Evolutionary conservation across 208 protist species (phyloP).

Genomic region (Sergeia podlipaevii): DNA sequence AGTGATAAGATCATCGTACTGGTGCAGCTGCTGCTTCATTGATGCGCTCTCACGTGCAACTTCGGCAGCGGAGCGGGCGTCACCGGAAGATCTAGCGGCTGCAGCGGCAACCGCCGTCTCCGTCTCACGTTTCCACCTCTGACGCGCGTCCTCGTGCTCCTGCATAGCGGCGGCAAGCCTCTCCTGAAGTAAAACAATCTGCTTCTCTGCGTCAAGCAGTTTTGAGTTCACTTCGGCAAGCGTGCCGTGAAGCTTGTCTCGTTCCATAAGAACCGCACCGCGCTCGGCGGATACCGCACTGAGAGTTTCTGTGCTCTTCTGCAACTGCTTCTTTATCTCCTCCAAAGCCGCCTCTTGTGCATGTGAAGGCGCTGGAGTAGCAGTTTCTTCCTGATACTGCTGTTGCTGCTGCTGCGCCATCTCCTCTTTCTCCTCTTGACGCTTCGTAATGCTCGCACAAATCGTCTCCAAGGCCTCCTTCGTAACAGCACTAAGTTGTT

Average conservation of each 20-base stretch:
- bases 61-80: too few species aligned
- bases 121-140: neutral
- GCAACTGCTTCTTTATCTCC: neutral
- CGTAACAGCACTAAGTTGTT: too few species aligned
- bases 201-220: neutral
- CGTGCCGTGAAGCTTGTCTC: too few species aligned
- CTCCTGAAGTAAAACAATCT: too few species aligned
- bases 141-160: neutral
- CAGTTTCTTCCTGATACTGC: neutral
- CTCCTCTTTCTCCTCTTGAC: neutral
- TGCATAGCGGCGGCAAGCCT: neutral
- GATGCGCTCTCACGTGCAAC: constrained; percentile 7
- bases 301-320: neutral
- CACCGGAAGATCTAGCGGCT: too few species aligned
- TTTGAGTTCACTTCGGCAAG: neutral
- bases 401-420: neutral
- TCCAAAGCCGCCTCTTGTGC: neutral
- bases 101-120: neutral
- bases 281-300: neutral
- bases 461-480: too few species aligned
- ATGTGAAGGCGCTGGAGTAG: neutral
- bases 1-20: constrained; percentile 6
- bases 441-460: too few species aligned
- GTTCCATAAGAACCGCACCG: too few species aligned
- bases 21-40: constrained; percentile 10